Conservation (phyloP, 345 rosid genomes). For the Lenwebbia sp. region DNA sequence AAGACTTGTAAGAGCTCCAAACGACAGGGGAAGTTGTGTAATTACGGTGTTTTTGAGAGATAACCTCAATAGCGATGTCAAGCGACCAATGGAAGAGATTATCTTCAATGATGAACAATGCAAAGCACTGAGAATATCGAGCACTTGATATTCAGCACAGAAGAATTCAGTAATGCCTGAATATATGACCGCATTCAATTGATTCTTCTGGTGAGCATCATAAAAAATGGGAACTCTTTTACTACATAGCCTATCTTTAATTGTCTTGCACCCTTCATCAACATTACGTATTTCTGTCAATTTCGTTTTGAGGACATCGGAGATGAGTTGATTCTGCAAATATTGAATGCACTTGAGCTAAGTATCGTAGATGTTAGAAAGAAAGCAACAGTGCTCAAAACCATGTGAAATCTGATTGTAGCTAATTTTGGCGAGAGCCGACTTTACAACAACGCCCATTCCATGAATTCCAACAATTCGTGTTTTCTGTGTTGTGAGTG, state of each 20-base stretch:
- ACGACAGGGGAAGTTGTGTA: not conserved
- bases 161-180: not conserved
- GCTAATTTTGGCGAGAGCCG: not conserved
- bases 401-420: not conserved
- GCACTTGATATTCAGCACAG: rapidly evolving
- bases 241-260: not conserved
- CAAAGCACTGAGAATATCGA: not conserved
- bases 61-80: not conserved
- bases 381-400: too few relatives aligned
- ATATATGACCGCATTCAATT: not conserved
- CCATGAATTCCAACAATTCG: not conserved
- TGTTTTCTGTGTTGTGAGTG: not conserved
- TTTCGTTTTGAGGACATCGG: not conserved
- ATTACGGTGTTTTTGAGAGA: not conserved
- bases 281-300: too few relatives aligned
- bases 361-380: not conserved
- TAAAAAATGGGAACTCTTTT: too few relatives aligned
- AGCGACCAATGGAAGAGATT: not conserved
- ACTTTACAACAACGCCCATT: not conserved
- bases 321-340: not conserved
- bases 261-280: not conserved
- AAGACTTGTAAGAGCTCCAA: not conserved
- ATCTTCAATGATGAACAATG: not conserved
- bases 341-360: not conserved
- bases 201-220: not conserved